phyloP scores from a whole-genome alignment of 1,284 basidiomycete genomes.

The Trametes pubescens region DNA sequence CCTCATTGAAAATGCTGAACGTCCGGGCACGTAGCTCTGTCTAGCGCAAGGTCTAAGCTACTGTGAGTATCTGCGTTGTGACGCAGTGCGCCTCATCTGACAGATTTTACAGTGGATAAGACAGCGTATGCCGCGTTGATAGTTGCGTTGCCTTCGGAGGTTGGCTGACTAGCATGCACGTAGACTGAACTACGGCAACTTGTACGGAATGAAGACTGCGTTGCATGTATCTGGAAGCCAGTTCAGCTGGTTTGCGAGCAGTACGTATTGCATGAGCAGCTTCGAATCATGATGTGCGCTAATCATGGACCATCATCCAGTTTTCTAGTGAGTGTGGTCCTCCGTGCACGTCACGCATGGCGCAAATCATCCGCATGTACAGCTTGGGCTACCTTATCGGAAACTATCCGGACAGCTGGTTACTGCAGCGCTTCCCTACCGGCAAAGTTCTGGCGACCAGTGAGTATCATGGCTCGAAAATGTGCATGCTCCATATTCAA shows the following conservation, averaged over 20 bases:
- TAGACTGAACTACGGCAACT: slow-evolving; percentile 33
- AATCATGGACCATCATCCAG: slow-evolving; percentile 6
- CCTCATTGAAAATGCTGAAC: not conserved
- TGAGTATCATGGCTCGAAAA: slow-evolving; percentile 6
- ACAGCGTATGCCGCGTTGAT: slow-evolving; percentile 29
- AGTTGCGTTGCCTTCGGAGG: not conserved
- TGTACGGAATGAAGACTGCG: slow-evolving; percentile 34
- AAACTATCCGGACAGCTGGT: slow-evolving; percentile 34
- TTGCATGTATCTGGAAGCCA: slow-evolving; percentile 28
- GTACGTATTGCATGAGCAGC: slow-evolving; percentile 13
- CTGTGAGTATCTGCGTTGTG: slow-evolving; percentile 13
- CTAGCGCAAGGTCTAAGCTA: slow-evolving; percentile 31
- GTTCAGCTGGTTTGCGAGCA: slow-evolving; percentile 35
- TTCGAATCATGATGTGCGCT: not conserved
- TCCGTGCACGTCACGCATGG: not conserved
- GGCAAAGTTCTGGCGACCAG: slow-evolving; percentile 35
- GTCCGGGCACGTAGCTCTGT: slow-evolving; percentile 24
- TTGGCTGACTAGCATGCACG: not conserved
- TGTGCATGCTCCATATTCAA: not conserved
- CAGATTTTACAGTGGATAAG: slow-evolving; percentile 30
- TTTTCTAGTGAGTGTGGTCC: slow-evolving; percentile 30
- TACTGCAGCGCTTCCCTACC: slow-evolving; percentile 33
- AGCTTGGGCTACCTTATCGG: slow-evolving; percentile 34
- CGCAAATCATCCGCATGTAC: not conserved
- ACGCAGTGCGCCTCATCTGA: not conserved